phyloP scores from a whole-genome alignment of 2,329 filamentous ascomycete species.

The Botrytis sinoallii region DNA sequence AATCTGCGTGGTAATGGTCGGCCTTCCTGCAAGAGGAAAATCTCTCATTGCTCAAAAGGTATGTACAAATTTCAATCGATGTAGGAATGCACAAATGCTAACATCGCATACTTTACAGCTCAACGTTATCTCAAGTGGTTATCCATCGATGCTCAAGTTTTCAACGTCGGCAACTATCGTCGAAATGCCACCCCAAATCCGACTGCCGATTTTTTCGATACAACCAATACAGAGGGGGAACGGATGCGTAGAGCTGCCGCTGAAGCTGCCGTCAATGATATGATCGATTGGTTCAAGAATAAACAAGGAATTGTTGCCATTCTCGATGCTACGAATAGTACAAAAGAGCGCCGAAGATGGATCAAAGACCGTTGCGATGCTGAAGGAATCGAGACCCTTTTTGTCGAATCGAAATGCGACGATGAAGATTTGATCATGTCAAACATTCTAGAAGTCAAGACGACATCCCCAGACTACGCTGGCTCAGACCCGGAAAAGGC shows the following conservation, averaged over 20 bases:
- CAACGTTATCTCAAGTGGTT: slow-evolving; percentile 96
- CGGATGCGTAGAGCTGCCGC: slow-evolving; percentile 82
- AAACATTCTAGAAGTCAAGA: slow-evolving; percentile 97
- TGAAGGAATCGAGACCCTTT: slow-evolving; percentile 83
- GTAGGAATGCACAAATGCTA: background rate
- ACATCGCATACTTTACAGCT: slow-evolving; percentile 50
- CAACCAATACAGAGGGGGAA: slow-evolving; percentile 84
- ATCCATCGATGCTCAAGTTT: slow-evolving; percentile 87
- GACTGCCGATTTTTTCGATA: slow-evolving; percentile 93
- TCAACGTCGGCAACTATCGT: slow-evolving; percentile 97
- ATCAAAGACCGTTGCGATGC: slow-evolving; percentile 75
- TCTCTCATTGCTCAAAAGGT: slow-evolving; percentile 97
- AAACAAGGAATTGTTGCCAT: slow-evolving; percentile 84
- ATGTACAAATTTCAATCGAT: slow-evolving; percentile 10
- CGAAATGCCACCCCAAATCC: slow-evolving; percentile 87
- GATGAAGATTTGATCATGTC: slow-evolving; percentile 95
- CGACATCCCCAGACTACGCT: slow-evolving; percentile 88
- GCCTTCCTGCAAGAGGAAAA: slow-evolving; percentile 91
- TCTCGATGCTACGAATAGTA: slow-evolving; percentile 94
- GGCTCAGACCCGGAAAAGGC: slow-evolving; percentile 92
- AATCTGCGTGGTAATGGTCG: slow-evolving; percentile 99
- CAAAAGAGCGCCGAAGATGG: slow-evolving; percentile 85
- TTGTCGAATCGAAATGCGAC: slow-evolving; percentile 96
- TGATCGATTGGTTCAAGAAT: slow-evolving; percentile 85
- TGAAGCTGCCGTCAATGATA: slow-evolving; percentile 87